Base-by-base conservation (phyloP, 1,284 basidiomycete genomes). In the Anthracocystis walkeri region DNA sequence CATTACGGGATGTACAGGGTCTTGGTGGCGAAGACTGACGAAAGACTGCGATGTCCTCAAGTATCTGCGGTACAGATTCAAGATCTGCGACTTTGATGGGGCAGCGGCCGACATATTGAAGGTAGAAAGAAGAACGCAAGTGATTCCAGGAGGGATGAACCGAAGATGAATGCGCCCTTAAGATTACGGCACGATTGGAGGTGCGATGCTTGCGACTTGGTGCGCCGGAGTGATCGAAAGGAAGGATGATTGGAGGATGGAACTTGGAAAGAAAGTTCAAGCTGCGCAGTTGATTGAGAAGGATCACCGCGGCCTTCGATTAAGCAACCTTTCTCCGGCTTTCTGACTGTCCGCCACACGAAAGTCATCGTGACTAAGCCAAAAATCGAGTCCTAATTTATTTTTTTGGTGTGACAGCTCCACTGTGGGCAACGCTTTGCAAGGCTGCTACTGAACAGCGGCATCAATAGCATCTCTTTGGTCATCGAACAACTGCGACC, bases 41-140 rank as follows among this genome's bases (percentile, higher is more conserved):
- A 85, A 84, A 33, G 81, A 81, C 56, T 82, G 79, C 8, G 83
- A 77, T 2, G 83, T 82, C 49, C 70, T 60, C 52, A 85, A 65
- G 63, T 85, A 83, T 42, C 69, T 65, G 44, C 83, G 69, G 61
- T 85, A 85, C 61, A 85, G 72, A 55, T 70, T 58, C 50, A 83
- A 62, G 33, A 84, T 62, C 66, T 84, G 79, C 65, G 65, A 48
- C 40, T 70, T 71, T 23, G 76, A 67, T 45, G 81, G 81, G 23
- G 61, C 58, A n/a, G 64, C 51, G 29, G 56, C 68, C 48, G 68
- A 61, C 74, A 76, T 76, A 7, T 27, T 56, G 55, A 48, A 49
- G n/a, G 10, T 2, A 29, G 46, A 3, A 38, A 16, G 35, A 38
- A 38, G 35, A 16, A 38, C 16, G 35, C 35, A 38, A 6, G 3